Evolutionary conservation across 2,329 filamentous ascomycete species (phyloP).

Genomic region (Hirsutella minnesotensis): DNA sequence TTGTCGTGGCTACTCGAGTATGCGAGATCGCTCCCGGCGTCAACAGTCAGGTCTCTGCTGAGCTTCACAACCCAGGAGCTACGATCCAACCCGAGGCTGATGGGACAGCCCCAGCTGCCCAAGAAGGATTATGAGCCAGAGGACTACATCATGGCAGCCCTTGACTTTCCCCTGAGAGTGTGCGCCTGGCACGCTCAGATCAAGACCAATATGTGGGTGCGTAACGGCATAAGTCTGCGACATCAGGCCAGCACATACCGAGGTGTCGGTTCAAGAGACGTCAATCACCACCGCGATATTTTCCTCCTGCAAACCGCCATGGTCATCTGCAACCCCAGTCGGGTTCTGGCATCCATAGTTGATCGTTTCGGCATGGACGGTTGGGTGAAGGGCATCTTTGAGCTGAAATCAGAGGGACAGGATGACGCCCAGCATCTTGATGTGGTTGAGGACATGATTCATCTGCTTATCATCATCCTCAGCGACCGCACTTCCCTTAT

Average conservation of each 20-base stretch:
- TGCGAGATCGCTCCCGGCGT: conserved; percentile 60
- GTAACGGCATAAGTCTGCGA: conserved; percentile 88
- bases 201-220: conserved; percentile 97
- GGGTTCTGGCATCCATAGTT: conserved; percentile 78
- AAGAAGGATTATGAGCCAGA: conserved; percentile 51
- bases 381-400: conserved; percentile 79
- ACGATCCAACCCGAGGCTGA: conserved; percentile 48
- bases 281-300: conserved; percentile 88
- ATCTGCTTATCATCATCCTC: conserved; percentile 80
- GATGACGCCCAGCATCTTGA: conserved; percentile 86
- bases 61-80: conserved; percentile 63
- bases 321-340: conserved; percentile 70
- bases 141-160: conserved; percentile 74
- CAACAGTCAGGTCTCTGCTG: conserved; percentile 56
- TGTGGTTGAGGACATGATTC: conserved; percentile 89
- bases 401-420: conserved; percentile 57
- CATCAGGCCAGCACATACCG: conserved; percentile 93
- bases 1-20: conserved; percentile 92
- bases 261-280: conserved; percentile 77
- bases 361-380: conserved; percentile 81
- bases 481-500: conserved; percentile 79
- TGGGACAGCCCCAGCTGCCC: conserved; percentile 46
- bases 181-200: conserved; percentile 97
- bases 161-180: conserved; percentile 86
- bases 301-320: conserved; percentile 87